Evolutionary conservation across 2,329 filamentous ascomycete genomes (phyloP), one percentile per base, ranked within the genome.

Genomic region (Endocalyx cinctus): DNA sequence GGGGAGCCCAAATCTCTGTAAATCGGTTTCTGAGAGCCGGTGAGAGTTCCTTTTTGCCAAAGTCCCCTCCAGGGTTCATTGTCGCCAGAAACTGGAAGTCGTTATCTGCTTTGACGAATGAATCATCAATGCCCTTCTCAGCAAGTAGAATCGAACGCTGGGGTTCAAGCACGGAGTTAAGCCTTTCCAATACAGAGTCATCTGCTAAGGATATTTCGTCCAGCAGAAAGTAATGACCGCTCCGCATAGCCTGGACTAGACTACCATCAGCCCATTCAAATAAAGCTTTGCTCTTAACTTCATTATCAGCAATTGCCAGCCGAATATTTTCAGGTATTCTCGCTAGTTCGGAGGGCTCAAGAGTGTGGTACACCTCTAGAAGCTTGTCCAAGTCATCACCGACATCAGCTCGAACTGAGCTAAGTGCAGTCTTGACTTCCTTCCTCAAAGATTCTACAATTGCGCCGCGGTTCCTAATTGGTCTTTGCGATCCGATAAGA

Each of bases 51-150:
- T 90, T 87, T 65, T 99, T 99, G 45, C 92, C 92, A 57, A 97
- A 98, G 55, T 99, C 92, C 28, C 94, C 92, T 31, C 94, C 94
- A 7, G 92, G 92, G 47, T 99, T 99, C 92, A 99, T 99, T 0
- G 92, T 98, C 4, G 92, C 90, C 39, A 98, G 77, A 60, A 98
- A 96, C 52, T 98, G 89, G 60, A 97, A 99, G 0, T 84, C 86
- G 25, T 83, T 70, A 10, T 71, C 62, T 5, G 84, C 92, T 25
- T 76, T 74, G 17, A 98, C 74, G 43, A 86, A 80, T 0, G 88
- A 88, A 56, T 95, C 82, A 5, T 84, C 74, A 2, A 86, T 77
- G 0, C 92, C 94, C 60, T 97, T 98, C 58, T 98, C 92, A 0
- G 94, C 94, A 12, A 99, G 73, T 4, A 98, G 67, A 17, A 98